These are phyloP conservation scores for Rhodotorula sp. DNA, from an alignment of 1,284 basidiomycete genomes.

Conservation along the genomic window DNA sequence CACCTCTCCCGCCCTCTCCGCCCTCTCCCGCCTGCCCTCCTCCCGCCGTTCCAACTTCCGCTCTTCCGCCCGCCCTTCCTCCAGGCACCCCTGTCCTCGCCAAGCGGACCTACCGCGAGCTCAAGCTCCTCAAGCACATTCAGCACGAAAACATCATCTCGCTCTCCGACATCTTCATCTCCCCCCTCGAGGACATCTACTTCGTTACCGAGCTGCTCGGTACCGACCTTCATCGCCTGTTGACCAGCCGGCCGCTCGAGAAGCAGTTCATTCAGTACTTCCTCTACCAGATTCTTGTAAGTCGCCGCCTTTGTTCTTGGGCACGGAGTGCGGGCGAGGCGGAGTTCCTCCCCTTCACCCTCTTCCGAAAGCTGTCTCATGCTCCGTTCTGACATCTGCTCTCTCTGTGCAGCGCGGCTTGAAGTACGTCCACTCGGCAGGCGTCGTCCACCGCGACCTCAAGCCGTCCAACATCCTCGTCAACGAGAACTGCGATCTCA, in stretches of 20 bases:
- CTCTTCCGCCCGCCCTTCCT: background rate
- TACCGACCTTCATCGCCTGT: conserved; percentile 93
- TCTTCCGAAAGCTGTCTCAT: no score
- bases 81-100: conserved; percentile 78
- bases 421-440: conserved; percentile 99
- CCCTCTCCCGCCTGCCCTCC: no score
- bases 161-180: conserved; percentile 98
- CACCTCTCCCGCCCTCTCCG: background rate
- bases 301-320: conserved; percentile 52
- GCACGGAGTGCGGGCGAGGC: no score
- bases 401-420: conserved; percentile 65
- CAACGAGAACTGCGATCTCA: conserved; percentile 99
- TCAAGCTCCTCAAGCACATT: conserved; percentile 98
- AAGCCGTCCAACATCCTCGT: conserved; percentile 99
- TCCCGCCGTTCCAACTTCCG: background rate
- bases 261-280: conserved; percentile 99
- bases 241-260: conserved; percentile 94
- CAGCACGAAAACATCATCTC: conserved; percentile 99
- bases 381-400: background rate
- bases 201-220: conserved; percentile 99
- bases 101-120: conserved; percentile 96
- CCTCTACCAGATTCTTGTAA: conserved; percentile 90
- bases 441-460: conserved; percentile 96
- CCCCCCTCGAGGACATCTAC: conserved; percentile 97
- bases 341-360: no score